These are phyloP conservation scores for Elsinoe perseae DNA, from an alignment of 2,329 filamentous ascomycete genomes.

Conservation along the genomic window DNA sequence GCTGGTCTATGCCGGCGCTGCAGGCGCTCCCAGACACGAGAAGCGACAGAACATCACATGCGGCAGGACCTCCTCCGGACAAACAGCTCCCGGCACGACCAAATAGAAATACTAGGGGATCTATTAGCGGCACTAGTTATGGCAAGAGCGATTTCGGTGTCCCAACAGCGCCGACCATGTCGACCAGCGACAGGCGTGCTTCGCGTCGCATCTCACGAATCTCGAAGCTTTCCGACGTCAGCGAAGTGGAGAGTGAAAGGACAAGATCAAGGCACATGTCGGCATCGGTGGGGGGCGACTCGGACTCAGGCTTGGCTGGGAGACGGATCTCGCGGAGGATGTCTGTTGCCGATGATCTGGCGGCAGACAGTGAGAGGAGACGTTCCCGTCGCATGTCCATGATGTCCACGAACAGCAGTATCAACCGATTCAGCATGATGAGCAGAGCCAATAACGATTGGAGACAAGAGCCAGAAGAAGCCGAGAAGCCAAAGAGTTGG, in stretches of 20 bases:
- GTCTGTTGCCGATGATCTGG: constrained; percentile 15
- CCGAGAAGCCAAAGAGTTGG: constrained; percentile 10
- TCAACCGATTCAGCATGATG: constrained; percentile 12
- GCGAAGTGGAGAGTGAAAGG: constrained; percentile 15
- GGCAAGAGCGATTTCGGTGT: constrained; percentile 16
- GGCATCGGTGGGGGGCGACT: neutral
- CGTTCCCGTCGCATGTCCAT: constrained; percentile 14
- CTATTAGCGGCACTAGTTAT: constrained; percentile 12
- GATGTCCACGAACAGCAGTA: constrained; percentile 6
- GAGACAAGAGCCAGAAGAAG: constrained; percentile 5
- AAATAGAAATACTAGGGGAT: constrained; percentile 2
- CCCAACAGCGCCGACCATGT: neutral
- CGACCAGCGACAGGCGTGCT: constrained; percentile 10
- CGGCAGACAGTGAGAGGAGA: constrained; percentile 10
- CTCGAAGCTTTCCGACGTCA: constrained; percentile 13
- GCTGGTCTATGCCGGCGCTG: constrained; percentile 15
- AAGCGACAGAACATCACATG: neutral
- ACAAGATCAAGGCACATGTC: constrained; percentile 15
- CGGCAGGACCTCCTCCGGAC: constrained; percentile 4
- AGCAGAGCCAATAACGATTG: constrained; percentile 13
- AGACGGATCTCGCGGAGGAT: constrained; percentile 13
- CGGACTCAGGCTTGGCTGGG: neutral
- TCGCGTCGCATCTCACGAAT: constrained; percentile 14
- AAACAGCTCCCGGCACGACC: neutral
- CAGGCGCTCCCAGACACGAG: constrained; percentile 9